Conservation (phyloP, 2,329 filamentous ascomycete species). For the Aspergillus sp. region DNA sequence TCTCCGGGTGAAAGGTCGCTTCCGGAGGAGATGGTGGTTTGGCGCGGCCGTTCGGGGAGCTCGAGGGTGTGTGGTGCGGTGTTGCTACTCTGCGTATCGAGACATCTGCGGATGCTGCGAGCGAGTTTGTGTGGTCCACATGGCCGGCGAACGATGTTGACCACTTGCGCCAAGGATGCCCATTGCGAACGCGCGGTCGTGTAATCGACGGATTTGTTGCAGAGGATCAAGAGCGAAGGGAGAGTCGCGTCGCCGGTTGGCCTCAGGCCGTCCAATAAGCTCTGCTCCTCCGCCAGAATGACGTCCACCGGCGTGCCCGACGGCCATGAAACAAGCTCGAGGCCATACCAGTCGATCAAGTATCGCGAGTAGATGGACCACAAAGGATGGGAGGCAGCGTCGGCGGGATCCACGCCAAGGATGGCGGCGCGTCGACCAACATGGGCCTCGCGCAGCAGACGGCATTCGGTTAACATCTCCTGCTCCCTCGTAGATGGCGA, state of each 20-base stretch:
- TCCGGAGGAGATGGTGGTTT: background rate
- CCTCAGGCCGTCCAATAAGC: conserved; percentile 26
- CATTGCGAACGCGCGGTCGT: conserved; percentile 30
- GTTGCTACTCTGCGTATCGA: conserved; percentile 22
- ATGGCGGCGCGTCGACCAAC: conserved; percentile 32
- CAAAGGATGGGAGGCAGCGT: conserved; percentile 20
- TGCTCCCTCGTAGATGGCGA: conserved; percentile 14
- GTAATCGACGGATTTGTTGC: conserved; percentile 40
- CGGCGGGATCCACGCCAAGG: conserved; percentile 27
- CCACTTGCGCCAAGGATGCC: conserved; percentile 32
- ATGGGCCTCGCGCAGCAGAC: conserved; percentile 30
- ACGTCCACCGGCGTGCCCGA: conserved; percentile 33
- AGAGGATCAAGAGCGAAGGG: conserved; percentile 41
- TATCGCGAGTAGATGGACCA: conserved; percentile 36
- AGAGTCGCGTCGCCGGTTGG: conserved; percentile 19
- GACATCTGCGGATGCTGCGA: conserved; percentile 36
- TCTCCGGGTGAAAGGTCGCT: background rate
- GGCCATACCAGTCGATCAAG: conserved; percentile 40
- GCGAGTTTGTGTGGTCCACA: conserved; percentile 47
- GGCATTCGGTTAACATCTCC: conserved; percentile 27
- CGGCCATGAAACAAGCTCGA: conserved; percentile 37
- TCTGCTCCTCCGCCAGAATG: conserved; percentile 37
- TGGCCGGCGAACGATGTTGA: conserved; percentile 44
- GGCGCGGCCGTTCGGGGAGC: conserved; percentile 14
- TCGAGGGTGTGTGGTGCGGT: conserved; percentile 14